Evolutionary conservation across 2,329 filamentous ascomycete species (phyloP).

Genomic region (Claviceps capensis): DNA sequence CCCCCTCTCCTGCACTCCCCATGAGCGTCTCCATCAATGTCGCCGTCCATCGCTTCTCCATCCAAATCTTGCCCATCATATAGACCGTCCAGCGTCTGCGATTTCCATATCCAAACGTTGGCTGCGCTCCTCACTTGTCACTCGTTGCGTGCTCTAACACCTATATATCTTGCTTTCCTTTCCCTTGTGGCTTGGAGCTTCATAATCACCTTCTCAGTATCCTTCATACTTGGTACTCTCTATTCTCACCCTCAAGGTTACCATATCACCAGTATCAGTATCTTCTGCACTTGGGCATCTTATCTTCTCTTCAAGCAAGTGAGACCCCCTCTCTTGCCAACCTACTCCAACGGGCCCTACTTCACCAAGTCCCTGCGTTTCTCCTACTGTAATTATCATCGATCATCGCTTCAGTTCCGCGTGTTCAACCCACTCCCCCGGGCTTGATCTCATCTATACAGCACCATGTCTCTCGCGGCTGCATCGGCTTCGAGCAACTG

Average conservation of each 20-base stretch:
- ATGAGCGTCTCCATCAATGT: not conserved
- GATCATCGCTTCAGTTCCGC: not conserved
- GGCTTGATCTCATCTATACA: not conserved
- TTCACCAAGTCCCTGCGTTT: too few species aligned
- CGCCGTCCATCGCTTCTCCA: not conserved
- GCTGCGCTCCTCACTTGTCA: not conserved
- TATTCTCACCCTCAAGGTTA: too few species aligned
- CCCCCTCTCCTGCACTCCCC: not conserved
- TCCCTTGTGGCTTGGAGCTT: not conserved
- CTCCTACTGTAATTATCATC: not conserved
- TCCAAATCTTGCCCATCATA: conserved; percentile 2
- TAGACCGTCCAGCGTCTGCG: not conserved
- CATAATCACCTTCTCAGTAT: not conserved
- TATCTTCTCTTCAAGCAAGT: too few species aligned
- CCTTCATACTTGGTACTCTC: not conserved
- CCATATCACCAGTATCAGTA: too few species aligned
- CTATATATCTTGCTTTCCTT: conserved; percentile 4
- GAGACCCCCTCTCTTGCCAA: too few species aligned
- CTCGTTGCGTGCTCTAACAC: not conserved
- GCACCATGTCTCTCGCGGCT: conserved; percentile 32
- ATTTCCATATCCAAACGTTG: conserved; percentile 2
- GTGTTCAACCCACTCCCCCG: not conserved
- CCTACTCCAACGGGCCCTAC: too few species aligned
- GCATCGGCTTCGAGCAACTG: conserved; percentile 34
- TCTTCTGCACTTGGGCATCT: too few species aligned